A percentile compares a stretch with the other conserved stretches of the same genome.
Evolutionary conservation across 1,284 basidiomycete genomes (phyloP).

Genomic region (Apiotrichum mycotoxinovorans): DNA sequence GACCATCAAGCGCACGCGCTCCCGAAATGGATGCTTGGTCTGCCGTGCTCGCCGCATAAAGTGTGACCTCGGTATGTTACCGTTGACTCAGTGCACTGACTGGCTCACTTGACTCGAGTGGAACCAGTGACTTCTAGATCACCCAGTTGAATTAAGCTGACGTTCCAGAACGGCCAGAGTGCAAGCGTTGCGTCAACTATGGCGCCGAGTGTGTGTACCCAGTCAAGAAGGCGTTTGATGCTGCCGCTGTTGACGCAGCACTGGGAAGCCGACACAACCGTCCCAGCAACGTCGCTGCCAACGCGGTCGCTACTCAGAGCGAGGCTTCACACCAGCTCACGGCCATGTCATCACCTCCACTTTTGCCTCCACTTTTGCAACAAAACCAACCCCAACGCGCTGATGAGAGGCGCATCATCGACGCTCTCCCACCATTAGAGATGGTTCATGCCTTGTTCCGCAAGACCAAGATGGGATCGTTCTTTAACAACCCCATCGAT

Average conservation of each 20-base stretch:
- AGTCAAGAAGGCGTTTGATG: constrained; percentile 35
- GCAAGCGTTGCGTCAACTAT: constrained; percentile 22
- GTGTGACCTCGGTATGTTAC: constrained; percentile 35
- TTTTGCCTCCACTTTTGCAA: neutral
- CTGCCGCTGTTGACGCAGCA: constrained; percentile 22
- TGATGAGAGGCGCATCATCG: constrained; percentile 6
- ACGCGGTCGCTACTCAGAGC: constrained; percentile 11
- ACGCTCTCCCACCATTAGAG: constrained; percentile 28
- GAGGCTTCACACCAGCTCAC: neutral
- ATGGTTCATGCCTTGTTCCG: constrained; percentile 36
- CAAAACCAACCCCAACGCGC: constrained; percentile 2
- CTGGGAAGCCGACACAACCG: constrained; percentile 28
- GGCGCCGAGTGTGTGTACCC: constrained; percentile 38
- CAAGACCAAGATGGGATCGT: constrained; percentile 41
- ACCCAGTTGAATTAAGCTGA: neutral
- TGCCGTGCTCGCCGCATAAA: constrained; percentile 39
- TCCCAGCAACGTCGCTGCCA: constrained; percentile 16
- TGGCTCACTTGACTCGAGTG: too few species aligned
- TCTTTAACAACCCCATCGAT: constrained; percentile 32
- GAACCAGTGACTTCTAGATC: constrained; percentile 18
- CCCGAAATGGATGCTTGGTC: constrained; percentile 36
- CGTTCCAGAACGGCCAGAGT: constrained; percentile 4
- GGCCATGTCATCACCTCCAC: constrained; percentile 3
- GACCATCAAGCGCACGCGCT: constrained; percentile 19
- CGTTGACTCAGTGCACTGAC: constrained; percentile 5